Conservation (phyloP, 2,329 filamentous ascomycete genomes). For the Alternaria consortialis region DNA sequence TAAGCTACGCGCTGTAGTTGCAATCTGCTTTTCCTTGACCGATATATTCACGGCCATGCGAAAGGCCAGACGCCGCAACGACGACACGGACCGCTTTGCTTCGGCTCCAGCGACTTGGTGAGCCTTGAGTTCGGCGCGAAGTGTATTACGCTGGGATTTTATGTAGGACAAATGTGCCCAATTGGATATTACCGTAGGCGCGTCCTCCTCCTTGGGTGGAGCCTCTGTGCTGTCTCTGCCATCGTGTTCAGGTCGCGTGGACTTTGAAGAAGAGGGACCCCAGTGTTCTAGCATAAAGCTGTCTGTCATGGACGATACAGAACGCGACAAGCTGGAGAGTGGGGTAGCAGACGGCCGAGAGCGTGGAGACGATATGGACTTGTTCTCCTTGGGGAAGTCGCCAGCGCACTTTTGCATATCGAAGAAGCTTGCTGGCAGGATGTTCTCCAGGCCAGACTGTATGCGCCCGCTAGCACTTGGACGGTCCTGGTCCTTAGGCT, state of each 20-base stretch:
- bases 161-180: conserved; percentile 49
- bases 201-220: conserved; percentile 31
- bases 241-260: conserved; percentile 18
- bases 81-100: conserved; percentile 46
- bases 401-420: conserved; percentile 17
- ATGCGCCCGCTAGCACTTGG: conserved; percentile 27
- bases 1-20: conserved; percentile 43
- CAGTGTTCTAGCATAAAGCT: conserved; percentile 47
- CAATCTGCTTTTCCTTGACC: conserved; percentile 51
- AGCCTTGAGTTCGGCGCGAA: conserved; percentile 45
- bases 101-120: conserved; percentile 46
- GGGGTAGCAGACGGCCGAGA: conserved; percentile 33
- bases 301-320: conserved; percentile 46
- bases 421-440: conserved; percentile 38
- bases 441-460: conserved; percentile 40
- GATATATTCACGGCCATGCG: conserved; percentile 52
- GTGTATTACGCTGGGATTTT: conserved; percentile 46
- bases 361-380: conserved; percentile 26
- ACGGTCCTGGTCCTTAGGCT: conserved; percentile 26
- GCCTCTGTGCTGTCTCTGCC: conserved; percentile 21
- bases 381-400: conserved; percentile 27
- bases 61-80: conserved; percentile 48
- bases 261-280: conserved; percentile 24
- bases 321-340: conserved; percentile 37
- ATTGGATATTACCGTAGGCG: conserved; percentile 44